Base-by-base conservation (phyloP, 352 stramenopile species). In the Globisporangium paddicum region DNA sequence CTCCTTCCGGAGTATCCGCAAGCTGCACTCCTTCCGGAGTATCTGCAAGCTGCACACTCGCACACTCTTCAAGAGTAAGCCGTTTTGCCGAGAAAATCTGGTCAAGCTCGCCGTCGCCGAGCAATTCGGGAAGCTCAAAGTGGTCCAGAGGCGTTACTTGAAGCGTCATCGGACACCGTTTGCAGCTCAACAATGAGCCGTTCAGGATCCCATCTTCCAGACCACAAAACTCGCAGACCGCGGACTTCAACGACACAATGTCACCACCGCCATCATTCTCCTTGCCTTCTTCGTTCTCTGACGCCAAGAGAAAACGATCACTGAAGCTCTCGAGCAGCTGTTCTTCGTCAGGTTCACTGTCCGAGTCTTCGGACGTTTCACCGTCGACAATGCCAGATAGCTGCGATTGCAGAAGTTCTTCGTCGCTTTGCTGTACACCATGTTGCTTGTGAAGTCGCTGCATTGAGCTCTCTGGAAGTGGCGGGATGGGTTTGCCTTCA, bases 191-290 rank as follows among this genome's bases (percentile, higher is more conserved):
- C 18, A 91, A 62, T 13, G 65, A 38, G 9, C 82, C 79, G 21
- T 88, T 91, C 30, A 91, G 60, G 40, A 91, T 77, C 3, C 72
- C 77, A 56, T 89, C 77, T 63, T 80, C 79, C 18, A 91, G 64
- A 14, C 67, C 69, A 21, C 81, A 91, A 48, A 89, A 85, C 14
- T 59, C 65, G 52, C 81, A 91, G 41, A 63, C 19, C 19, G 38
- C n/a, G 52, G 55, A 19, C 32, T 61, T 41, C 1, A 30, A 32
- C 11, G 26, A 11, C 37, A 9, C 16, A 9, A 19, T 7, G 48
- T 8, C 35, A 26, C 13, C 7, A 41, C 19, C 40, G 7, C 38
- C 47, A 57, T 35, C 37, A 10, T n/a, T 19, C 2, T n/a, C 34
- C 21, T 23, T 16, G 42, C 49, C 58, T 25, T 46, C 23, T 16